Base-by-base conservation (phyloP, 176 grass and related monocot genomes). In the Tuctoria greenei region DNA sequence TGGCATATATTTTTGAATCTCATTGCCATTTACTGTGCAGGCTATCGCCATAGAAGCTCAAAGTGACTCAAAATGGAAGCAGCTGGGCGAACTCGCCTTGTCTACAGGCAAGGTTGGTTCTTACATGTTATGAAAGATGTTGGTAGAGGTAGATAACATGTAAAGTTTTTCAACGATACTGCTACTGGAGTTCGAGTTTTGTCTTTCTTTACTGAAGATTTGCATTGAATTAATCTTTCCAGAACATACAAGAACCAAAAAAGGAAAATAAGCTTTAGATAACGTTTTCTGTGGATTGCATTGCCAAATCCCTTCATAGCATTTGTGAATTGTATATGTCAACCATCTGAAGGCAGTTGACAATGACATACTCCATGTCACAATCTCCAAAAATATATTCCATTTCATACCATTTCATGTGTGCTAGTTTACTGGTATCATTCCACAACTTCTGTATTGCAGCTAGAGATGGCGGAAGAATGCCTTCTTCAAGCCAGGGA, bases 61-160 rank as follows among this genome's bases (percentile, higher is more conserved):
- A 84, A 95, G 91, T 76, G 91, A 98, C 79, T 98, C 95, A 15
- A 98, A 98, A 83, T 98, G 91, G 95, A 98, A 98, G 76, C 91
- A 95, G 84, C 68, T 98, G 72, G 95, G 95, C 27, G 95, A 95
- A 59, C 80, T 95, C 3, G 95, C 95, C 55, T 86, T 98, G 87
- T 98, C 91, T 56, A 88, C 82, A 41, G 95, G 95, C 60, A 98
- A 98, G 84, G 95, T 98, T 79, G 61, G 72, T 72, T 86, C 45
- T 76, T 77, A 69, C 80, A 69, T 61, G 20, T 61, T 74, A 27
- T 26, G 27, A 42, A 46, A 39, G 7, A n/a, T n/a, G 14, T 42
- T 69, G 25, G 68, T 46, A n/a, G n/a, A n/a, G 39, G 37, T 79
- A 38, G 51, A 15, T n/a, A 47, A 47, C 45, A 47, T 15, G 2